phyloP scores from a whole-genome alignment of 2,329 filamentous ascomycete genomes.

The Pyrenophora teres region DNA sequence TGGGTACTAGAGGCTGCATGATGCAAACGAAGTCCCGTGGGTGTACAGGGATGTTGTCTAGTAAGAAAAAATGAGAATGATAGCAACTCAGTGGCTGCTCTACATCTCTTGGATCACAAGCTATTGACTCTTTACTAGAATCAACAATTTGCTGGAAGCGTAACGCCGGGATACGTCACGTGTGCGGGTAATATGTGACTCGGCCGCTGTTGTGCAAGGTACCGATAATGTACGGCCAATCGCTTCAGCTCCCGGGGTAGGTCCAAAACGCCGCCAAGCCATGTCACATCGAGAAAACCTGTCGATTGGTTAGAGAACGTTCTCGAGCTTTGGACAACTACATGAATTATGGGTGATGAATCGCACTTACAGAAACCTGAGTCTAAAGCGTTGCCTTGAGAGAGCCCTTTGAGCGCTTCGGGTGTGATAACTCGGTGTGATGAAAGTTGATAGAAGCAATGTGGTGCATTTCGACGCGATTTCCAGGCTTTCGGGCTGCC shows the following conservation, averaged over 20 bases:
- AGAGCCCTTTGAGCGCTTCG: slow-evolving; percentile 26
- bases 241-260: slow-evolving; percentile 14
- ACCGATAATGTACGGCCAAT: slow-evolving; percentile 25
- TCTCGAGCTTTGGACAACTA: not conserved
- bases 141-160: not conserved
- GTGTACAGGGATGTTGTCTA: no score
- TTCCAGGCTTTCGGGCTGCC: slow-evolving; percentile 11
- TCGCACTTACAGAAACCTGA: slow-evolving; percentile 8
- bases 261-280: slow-evolving; percentile 26
- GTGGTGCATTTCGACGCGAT: slow-evolving; percentile 9
- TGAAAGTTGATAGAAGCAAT: not conserved
- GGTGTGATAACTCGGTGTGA: slow-evolving; percentile 26
- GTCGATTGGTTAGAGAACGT: slow-evolving; percentile 23
- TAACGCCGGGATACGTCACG: slow-evolving; percentile 23
- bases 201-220: slow-evolving; percentile 24
- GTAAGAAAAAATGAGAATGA: no score
- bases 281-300: not conserved
- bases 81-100: no score
- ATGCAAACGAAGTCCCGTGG: no score
- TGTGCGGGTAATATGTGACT: slow-evolving; percentile 18
- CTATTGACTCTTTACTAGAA: not conserved
- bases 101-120: no score
- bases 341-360: slow-evolving; percentile 15
- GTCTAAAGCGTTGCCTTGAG: slow-evolving; percentile 11
- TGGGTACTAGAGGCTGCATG: no score